Percentiles rank a stretch among this genome's conserved stretches.
Evolutionary conservation across 257 asterid species (phyloP).

Genomic region (Ophiorrhiza pumila): DNA sequence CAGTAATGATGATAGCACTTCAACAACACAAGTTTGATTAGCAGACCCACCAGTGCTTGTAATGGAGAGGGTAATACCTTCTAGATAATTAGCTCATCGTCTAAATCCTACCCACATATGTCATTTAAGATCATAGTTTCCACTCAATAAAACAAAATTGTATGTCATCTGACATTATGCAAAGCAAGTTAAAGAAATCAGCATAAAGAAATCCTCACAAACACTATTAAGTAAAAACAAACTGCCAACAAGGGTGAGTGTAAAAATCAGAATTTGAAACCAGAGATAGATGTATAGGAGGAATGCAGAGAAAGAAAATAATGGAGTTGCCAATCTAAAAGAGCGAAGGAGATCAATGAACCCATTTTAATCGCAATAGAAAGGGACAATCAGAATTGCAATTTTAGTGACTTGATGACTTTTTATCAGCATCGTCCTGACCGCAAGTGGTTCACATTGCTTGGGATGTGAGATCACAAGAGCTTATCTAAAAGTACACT

Average conservation of each 20-base stretch:
- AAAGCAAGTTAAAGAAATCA: neutral
- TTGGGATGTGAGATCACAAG: neutral
- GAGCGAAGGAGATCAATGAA: neutral
- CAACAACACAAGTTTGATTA: neutral
- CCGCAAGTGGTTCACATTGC: neutral
- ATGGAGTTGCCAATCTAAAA: neutral
- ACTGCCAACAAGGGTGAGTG: neutral
- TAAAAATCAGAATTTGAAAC: constrained; percentile 5
- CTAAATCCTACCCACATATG: neutral
- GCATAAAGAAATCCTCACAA: neutral
- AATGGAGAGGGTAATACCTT: too few relatives aligned
- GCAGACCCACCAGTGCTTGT: neutral
- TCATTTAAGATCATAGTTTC: neutral
- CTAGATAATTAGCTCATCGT: neutral
- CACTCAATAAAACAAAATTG: neutral
- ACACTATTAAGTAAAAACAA: neutral
- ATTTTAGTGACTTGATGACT: neutral
- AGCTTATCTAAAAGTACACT: too few relatives aligned
- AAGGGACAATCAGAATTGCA: neutral
- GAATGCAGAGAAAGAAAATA: constrained; percentile 1
- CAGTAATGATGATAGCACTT: neutral
- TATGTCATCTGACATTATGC: neutral
- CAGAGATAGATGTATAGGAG: neutral
- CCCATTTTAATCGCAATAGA: neutral
- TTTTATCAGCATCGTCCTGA: neutral